Evolutionary conservation across 2,329 filamentous ascomycete genomes (phyloP).

Genomic region (Fusarium sp.): DNA sequence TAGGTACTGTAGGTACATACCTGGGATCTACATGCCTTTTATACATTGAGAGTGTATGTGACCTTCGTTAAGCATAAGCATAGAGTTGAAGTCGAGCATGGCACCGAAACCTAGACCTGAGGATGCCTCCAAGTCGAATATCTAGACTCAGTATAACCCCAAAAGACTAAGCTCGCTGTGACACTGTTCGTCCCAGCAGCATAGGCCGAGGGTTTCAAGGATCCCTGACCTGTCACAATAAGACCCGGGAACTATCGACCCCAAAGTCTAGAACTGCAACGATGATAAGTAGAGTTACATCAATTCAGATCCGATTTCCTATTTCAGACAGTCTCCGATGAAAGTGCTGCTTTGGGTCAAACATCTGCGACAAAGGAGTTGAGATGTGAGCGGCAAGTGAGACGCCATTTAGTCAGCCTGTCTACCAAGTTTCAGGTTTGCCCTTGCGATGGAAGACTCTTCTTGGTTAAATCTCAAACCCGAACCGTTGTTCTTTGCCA

Average conservation of each 20-base stretch:
- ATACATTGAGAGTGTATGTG: slow-evolving; percentile 17
- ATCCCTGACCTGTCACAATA: slow-evolving; percentile 21
- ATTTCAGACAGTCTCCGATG: slow-evolving; percentile 6
- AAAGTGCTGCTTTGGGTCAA: slow-evolving; percentile 21
- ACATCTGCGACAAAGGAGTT: slow-evolving; percentile 22
- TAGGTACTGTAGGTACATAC: background rate
- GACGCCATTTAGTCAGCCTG: slow-evolving; percentile 25
- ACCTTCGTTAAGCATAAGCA: slow-evolving; percentile 12
- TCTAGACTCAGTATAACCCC: background rate
- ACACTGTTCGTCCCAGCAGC: slow-evolving; percentile 26
- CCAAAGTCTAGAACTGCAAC: background rate
- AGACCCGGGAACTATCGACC: background rate
- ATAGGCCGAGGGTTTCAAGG: slow-evolving; percentile 27
- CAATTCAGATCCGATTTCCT: background rate
- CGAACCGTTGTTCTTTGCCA: background rate
- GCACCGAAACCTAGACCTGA: background rate
- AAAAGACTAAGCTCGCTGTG: slow-evolving; percentile 26
- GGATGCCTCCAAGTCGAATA: background rate
- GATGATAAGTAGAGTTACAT: background rate
- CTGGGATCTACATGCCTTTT: slow-evolving; percentile 9
- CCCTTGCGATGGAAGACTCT: background rate
- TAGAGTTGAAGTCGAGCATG: slow-evolving; percentile 5
- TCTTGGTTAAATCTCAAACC: background rate
- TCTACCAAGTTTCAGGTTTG: slow-evolving; percentile 7
- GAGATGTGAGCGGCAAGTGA: slow-evolving; percentile 34